phyloP scores from a whole-genome alignment of 805 yeast genomes.

The Kluyveromyces nonfermentans region DNA sequence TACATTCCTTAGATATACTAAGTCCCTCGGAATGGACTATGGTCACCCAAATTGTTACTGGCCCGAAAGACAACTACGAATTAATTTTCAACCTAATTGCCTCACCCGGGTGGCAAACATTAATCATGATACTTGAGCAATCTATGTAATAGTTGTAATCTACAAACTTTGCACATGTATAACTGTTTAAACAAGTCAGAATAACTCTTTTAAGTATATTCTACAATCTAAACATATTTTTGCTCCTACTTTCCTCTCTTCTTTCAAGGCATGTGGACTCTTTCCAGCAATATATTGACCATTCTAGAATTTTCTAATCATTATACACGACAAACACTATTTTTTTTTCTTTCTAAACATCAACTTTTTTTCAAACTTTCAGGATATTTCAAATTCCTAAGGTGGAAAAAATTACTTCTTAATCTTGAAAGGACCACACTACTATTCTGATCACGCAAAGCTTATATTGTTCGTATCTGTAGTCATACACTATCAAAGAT shows the following conservation, averaged over 20 bases:
- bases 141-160: neutral
- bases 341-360: neutral
- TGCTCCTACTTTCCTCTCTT: neutral
- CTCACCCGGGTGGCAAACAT: conserved; percentile 75
- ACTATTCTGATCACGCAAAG: neutral
- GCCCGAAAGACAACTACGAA: conserved; percentile 34
- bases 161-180: too few species aligned
- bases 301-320: conserved; percentile 12
- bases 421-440: neutral
- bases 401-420: neutral
- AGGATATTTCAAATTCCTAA: neutral
- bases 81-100: conserved; percentile 37
- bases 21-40: conserved; percentile 43
- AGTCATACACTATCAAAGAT: conserved; percentile 31
- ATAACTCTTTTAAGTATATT: too few species aligned
- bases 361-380: neutral
- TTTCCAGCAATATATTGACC: neutral
- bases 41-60: conserved; percentile 40
- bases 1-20: conserved; percentile 49
- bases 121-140: conserved; percentile 42
- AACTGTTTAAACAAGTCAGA: too few species aligned
- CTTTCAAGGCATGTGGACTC: neutral
- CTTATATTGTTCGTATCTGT: neutral
- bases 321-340: neutral
- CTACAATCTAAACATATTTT: too few species aligned